These are phyloP conservation scores for Phalaenopsis equestris DNA, from an alignment of 106 monocot species.

Conservation along the genomic window DNA sequence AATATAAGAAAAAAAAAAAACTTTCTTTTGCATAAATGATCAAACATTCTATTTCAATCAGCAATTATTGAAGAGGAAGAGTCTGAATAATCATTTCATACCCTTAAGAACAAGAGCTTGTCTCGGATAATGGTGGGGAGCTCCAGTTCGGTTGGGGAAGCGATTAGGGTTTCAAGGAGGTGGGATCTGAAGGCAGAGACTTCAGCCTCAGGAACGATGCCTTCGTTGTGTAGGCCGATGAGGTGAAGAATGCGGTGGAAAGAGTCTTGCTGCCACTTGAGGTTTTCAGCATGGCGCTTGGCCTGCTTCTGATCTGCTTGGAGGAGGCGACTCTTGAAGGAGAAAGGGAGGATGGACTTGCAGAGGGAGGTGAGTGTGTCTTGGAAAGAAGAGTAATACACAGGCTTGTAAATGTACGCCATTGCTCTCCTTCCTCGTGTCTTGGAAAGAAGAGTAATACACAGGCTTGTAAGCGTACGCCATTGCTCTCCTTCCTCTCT, in stretches of 20 bases:
- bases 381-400: conserved; percentile 84
- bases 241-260: conserved; percentile 90
- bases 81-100: conserved; percentile 6
- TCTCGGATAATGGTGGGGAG: conserved; percentile 46
- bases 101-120: conserved; percentile 92
- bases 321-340: conserved; percentile 42
- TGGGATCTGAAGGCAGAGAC: conserved; percentile 56
- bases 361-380: conserved; percentile 70
- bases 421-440: conserved; percentile 40
- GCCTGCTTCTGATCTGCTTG: conserved; percentile 51
- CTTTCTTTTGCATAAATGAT: not conserved
- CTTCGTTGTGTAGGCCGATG: conserved; percentile 68
- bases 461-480: conserved; percentile 61
- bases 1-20: not conserved
- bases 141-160: conserved; percentile 45
- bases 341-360: conserved; percentile 82
- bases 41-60: not conserved
- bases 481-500: conserved; percentile 25
- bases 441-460: conserved; percentile 85
- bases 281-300: conserved; percentile 47
- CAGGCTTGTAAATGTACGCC: conserved; percentile 63
- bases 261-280: conserved; percentile 97
- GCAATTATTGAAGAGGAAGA: not conserved
- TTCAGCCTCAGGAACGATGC: conserved; percentile 51
- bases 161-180: conserved; percentile 71